These are phyloP conservation scores for Priceomyces medius DNA, from an alignment of 805 yeast species.

Conservation along the genomic window DNA sequence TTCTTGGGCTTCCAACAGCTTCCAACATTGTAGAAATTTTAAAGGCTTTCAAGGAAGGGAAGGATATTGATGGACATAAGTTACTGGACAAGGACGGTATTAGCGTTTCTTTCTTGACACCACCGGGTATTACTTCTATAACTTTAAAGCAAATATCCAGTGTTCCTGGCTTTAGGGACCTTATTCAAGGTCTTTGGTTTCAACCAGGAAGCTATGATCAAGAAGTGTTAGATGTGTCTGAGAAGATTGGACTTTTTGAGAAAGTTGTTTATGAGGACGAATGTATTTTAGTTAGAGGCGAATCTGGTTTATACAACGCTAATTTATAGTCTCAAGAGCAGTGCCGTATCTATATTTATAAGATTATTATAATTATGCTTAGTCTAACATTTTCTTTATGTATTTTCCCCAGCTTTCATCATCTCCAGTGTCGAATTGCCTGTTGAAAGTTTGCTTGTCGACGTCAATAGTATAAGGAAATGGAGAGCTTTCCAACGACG, in stretches of 20 bases:
- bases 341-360: constrained; percentile 1
- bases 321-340: constrained; percentile 26
- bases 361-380: constrained; percentile 1
- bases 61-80: constrained; percentile 23
- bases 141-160: constrained; percentile 38
- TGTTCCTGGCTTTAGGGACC: constrained; percentile 36
- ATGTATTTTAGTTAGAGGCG: constrained; percentile 74
- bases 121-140: constrained; percentile 55
- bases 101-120: constrained; percentile 70
- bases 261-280: constrained; percentile 49
- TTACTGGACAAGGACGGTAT: constrained; percentile 40
- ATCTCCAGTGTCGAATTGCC: constrained; percentile 13
- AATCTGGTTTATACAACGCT: constrained; percentile 41
- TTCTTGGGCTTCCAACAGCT: constrained; percentile 45
- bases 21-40: constrained; percentile 28
- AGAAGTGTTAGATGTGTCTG: constrained; percentile 46
- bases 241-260: constrained; percentile 30
- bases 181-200: constrained; percentile 67
- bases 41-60: constrained; percentile 16
- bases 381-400: constrained; percentile 44
- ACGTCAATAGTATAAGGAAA: constrained; percentile 49
- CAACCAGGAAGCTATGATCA: constrained; percentile 78
- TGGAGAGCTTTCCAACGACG: constrained; percentile 63
- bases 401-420: constrained; percentile 43
- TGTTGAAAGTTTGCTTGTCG: constrained; percentile 11